These are phyloP conservation scores for Globisporangium polare DNA, from an alignment of 352 stramenopile genomes.

Conservation along the genomic window DNA sequence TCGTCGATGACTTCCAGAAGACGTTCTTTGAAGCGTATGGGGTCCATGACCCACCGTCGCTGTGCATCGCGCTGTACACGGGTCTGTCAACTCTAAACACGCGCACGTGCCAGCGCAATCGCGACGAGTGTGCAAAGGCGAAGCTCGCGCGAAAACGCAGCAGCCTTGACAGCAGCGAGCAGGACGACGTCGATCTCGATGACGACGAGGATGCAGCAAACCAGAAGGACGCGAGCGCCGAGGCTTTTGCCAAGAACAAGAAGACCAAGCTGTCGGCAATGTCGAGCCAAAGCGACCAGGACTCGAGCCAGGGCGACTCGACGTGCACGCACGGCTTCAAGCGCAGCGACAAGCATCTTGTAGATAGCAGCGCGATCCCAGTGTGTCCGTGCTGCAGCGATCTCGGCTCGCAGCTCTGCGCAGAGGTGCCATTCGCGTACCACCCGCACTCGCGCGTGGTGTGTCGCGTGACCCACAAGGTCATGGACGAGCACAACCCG, in stretches of 20 bases:
- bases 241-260: slow-evolving; percentile 34
- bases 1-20: slow-evolving; percentile 54
- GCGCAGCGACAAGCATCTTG: slow-evolving; percentile 14
- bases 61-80: slow-evolving; percentile 62
- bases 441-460: slow-evolving; percentile 82
- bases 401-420: slow-evolving; percentile 55
- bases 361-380: slow-evolving; percentile 25
- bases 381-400: slow-evolving; percentile 77
- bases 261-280: slow-evolving; percentile 32
- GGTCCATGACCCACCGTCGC: slow-evolving; percentile 57
- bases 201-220: slow-evolving; percentile 8
- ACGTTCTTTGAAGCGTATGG: slow-evolving; percentile 71
- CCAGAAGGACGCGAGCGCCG: slow-evolving; percentile 8
- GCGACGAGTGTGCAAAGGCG: slow-evolving; percentile 33
- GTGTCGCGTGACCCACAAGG: slow-evolving; percentile 67
- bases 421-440: slow-evolving; percentile 62
- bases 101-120: slow-evolving; percentile 53
- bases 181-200: slow-evolving; percentile 8
- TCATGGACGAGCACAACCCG: slow-evolving; percentile 87
- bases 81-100: slow-evolving; percentile 77
- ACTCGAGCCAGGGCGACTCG: neutral
- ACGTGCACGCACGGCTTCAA: neutral
- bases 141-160: slow-evolving; percentile 25
- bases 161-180: slow-evolving; percentile 18
- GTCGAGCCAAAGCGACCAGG: neutral